These are phyloP conservation scores for Angomonas ambiguus DNA, from an alignment of 208 protist species.

Conservation along the genomic window DNA sequence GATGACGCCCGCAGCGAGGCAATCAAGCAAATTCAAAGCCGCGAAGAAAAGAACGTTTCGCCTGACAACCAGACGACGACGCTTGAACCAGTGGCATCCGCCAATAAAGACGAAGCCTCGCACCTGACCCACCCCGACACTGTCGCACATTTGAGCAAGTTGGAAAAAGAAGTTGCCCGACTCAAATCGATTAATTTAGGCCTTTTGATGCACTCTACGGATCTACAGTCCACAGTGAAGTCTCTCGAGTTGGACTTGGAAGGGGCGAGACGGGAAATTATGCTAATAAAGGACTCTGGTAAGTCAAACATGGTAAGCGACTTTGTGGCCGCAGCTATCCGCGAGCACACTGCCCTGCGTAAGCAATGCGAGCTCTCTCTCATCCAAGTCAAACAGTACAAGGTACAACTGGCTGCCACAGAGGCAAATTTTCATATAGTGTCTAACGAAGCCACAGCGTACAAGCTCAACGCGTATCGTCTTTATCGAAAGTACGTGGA, in stretches of 20 bases:
- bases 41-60: conserved; percentile 14
- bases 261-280: conserved; percentile 55
- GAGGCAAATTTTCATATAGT: conserved; percentile 87
- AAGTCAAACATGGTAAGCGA: conserved; percentile 59
- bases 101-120: background rate
- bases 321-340: conserved; percentile 80
- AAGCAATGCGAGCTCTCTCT: conserved; percentile 74
- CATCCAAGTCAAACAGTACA: conserved; percentile 59
- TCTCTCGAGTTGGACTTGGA: conserved; percentile 64
- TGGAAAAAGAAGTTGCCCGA: conserved; percentile 69
- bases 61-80: background rate
- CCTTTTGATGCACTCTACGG: conserved; percentile 73
- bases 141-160: conserved; percentile 19
- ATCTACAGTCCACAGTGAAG: conserved; percentile 64
- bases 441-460: conserved; percentile 77
- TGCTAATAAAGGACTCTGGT: conserved; percentile 65
- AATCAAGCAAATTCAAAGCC: conserved; percentile 32
- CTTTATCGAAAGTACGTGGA: conserved; percentile 81
- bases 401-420: conserved; percentile 71
- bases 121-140: conserved; percentile 2
- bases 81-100: background rate
- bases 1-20: conserved; percentile 46
- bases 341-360: conserved; percentile 74
- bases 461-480: conserved; percentile 80
- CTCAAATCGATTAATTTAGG: conserved; percentile 85